Base-by-base conservation (phyloP, 192 early-diverging fungal genomes). In the Dispira simplex region DNA sequence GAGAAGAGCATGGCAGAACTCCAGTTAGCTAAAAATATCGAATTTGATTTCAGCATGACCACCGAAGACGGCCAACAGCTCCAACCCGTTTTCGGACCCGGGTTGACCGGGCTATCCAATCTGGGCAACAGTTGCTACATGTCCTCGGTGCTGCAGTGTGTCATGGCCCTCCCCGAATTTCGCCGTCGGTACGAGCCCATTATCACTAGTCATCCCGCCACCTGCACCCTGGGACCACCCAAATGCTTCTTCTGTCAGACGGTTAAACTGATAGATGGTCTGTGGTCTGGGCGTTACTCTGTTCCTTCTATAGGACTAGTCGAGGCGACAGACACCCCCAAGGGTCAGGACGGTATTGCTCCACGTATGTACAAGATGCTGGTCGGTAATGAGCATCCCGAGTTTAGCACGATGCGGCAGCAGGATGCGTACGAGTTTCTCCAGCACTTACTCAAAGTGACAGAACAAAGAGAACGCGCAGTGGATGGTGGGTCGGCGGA, bases 101-200 rank as follows among this genome's bases (percentile, higher is more conserved):
- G 93, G 1, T 86, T 85, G 69, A 96, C 94, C 23, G 96, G 96
- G 8, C 77, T 99, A 26, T 85, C 79, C 64, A 99, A 99, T 67
- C 70, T 99, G 28, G 96, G 96, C 28, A 99, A 99, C 77, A 93
- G 93, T 63, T 99, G 96, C 74, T 99, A 99, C 72, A 90, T 99
- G 90, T 90, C 90, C 3, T 94, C 96, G 0, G 82, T 97, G 6
- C 64, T 95, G 32, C 96, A 99, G 75, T 83, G 86, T n/a, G 75
- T 95, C 10, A 92, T 93, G 68, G 73, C 81, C 53, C 79, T 95
- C 11, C 73, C 80, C 49, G 75, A 76, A 0, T 94, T 95, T 72
- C 76, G 83, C 66, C 77, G 90, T 26, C 80, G 91, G 74, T 86
- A 79, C 46, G 67, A 68, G 55, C 67, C 73, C 8, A 66, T 66